Evolutionary conservation across 345 rosid genomes (phyloP), one percentile per base, ranked within the genome.

Genomic region (Heritiera fomes): DNA sequence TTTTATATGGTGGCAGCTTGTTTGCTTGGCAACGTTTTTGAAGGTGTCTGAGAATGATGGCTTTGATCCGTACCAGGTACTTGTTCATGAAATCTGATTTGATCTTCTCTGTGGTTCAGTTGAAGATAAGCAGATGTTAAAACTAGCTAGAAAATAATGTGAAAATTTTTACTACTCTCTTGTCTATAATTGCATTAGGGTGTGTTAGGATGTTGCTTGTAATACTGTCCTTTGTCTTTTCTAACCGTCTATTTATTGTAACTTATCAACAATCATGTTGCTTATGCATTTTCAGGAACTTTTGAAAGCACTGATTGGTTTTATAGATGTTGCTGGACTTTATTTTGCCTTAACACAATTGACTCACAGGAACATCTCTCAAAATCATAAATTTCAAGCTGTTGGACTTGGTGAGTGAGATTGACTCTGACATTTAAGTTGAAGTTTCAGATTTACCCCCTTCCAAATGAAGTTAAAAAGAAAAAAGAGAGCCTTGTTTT

Each of bases 271-370:
- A 2, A 75, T 41, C 49, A 55, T 32, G 40, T 34, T 78, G 56
- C 17, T 32, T 47, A 1, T 63, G 34, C 28, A 50, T 66, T 76
- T 84, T 67, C 89, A 95, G 98, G 98, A 95, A 87, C 85, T 91
- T 77, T 73, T 95, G 88, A 93, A 95, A 88, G 98, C 94, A 62
- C 79, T 93, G 78, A 95, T 93, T 78, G 97, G 98, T 76, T 92
- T 95, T 76, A 88, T 95, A 68, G 99, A 95, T 83, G 99, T 93
- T 69, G 98, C 98, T 82, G 98, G 98, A 78, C 88, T 95, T 9
- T 95, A 93, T 83, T 93, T 83, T 87, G 98, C 98, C 76, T 84
- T 95, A 76, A 90, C 98, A n/a, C 98, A 93, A 85, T 86, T 93
- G 82, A 91, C 95, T 53, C 97, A 95, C 87, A 82, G 98, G 86